Evolutionary conservation across 2,329 filamentous ascomycete species (phyloP).

Genomic region (Zymoseptoria brevis): DNA sequence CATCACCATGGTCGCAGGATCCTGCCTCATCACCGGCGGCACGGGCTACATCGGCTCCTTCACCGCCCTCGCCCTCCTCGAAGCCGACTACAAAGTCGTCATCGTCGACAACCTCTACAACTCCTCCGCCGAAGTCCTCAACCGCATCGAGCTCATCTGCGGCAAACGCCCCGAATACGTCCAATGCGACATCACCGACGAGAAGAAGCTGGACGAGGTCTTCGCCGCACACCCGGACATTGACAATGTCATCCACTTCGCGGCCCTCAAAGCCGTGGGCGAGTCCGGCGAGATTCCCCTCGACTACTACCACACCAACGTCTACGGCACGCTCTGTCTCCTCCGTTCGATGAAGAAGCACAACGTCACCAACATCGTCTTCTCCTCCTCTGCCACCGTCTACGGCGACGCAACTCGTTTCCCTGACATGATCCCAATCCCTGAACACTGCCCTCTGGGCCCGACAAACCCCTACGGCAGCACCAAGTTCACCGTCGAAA

Average conservation of each 20-base stretch:
- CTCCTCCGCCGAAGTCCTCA: slow-evolving; percentile 81
- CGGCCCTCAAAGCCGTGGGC: slow-evolving; percentile 94
- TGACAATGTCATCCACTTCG: slow-evolving; percentile 98
- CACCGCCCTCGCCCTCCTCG: slow-evolving; percentile 81
- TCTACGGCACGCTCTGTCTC: slow-evolving; percentile 81
- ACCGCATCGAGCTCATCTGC: slow-evolving; percentile 88
- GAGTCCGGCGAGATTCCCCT: slow-evolving; percentile 90
- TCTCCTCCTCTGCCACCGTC: slow-evolving; percentile 95
- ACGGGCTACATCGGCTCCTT: slow-evolving; percentile 99
- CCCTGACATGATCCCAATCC: slow-evolving; percentile 97
- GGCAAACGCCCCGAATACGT: slow-evolving; percentile 82
- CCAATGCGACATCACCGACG: slow-evolving; percentile 80
- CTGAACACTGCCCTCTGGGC: slow-evolving; percentile 89
- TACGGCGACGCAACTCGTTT: slow-evolving; percentile 96
- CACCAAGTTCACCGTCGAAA: slow-evolving; percentile 89
- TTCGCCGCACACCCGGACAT: slow-evolving; percentile 86
- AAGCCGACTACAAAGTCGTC: slow-evolving; percentile 93
- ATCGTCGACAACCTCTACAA: slow-evolving; percentile 97
- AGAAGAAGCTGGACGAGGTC: slow-evolving; percentile 73
- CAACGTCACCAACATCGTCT: slow-evolving; percentile 94
- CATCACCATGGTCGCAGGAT: slow-evolving; percentile 18
- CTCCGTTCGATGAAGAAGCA: slow-evolving; percentile 80
- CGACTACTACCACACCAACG: slow-evolving; percentile 97
- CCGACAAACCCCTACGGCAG: slow-evolving; percentile 97
- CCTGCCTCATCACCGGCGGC: slow-evolving; percentile 43